Evolutionary conservation across 495 filamentous ascomycete species (phyloP).

Genomic region (Aspergillus campestris): DNA sequence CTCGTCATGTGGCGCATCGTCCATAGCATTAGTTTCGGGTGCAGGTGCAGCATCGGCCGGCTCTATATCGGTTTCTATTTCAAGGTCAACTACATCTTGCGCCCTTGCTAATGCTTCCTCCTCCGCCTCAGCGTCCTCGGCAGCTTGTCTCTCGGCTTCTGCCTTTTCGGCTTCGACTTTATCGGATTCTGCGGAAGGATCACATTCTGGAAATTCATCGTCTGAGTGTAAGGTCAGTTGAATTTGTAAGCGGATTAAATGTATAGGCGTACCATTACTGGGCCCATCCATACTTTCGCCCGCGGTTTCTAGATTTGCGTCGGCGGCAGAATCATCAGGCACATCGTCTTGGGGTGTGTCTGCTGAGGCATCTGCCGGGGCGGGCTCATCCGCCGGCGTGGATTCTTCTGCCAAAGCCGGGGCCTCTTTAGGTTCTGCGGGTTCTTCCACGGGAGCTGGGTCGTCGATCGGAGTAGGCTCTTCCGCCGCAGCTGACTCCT

Average conservation of each 20-base stretch:
- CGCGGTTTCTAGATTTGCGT: not conserved
- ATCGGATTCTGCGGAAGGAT: conserved; percentile 13
- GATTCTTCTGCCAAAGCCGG: not conserved
- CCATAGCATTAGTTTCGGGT: not conserved
- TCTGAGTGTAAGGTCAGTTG: conserved; percentile 9
- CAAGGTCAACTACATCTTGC: conserved; percentile 8
- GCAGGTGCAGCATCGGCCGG: not conserved
- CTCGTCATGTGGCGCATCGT: conserved; percentile 4
- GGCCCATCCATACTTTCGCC: not conserved
- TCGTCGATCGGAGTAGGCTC: not conserved
- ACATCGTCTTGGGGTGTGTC: not conserved
- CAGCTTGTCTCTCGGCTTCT: conserved; percentile 12
- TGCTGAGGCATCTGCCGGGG: not conserved
- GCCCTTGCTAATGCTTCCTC: conserved; percentile 3
- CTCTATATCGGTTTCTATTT: not conserved
- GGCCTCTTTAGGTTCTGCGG: conserved; percentile 1
- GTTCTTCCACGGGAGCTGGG: conserved; percentile 1
- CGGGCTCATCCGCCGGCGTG: not conserved
- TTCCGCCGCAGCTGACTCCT: conserved; percentile 1
- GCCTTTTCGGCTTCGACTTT: conserved; percentile 17
- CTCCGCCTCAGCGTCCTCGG: conserved; percentile 12
- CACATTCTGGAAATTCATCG: conserved; percentile 14
- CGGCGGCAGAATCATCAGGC: not conserved
- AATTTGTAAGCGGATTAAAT: not conserved
- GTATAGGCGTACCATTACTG: conserved; percentile 9